These are phyloP conservation scores for Cladochytrium replicatum DNA, from an alignment of 192 early-diverging fungal species.

Conservation along the genomic window DNA sequence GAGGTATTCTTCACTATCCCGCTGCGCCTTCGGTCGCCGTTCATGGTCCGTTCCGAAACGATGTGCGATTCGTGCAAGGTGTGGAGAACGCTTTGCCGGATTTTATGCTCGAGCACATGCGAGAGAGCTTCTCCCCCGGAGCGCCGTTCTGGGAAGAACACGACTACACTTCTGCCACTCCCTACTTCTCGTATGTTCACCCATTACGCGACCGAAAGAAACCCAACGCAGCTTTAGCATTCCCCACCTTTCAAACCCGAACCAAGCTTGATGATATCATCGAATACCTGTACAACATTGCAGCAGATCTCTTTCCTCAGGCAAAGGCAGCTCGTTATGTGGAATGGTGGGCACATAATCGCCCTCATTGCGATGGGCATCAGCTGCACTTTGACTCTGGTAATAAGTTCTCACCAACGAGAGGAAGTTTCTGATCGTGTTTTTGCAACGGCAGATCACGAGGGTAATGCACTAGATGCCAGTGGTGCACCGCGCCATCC, in stretches of 20 bases:
- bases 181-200: conserved; percentile 24
- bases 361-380: conserved; percentile 16
- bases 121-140: neutral
- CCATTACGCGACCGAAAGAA: neutral
- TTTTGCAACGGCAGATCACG: neutral
- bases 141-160: conserved; percentile 19
- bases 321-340: conserved; percentile 5
- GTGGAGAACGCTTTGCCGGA: conserved; percentile 15
- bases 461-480: conserved; percentile 3
- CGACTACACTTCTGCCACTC: conserved; percentile 9
- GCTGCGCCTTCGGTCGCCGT: neutral
- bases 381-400: conserved; percentile 27
- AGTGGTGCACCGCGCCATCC: conserved; percentile 17
- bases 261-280: conserved; percentile 15
- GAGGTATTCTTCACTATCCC: no score
- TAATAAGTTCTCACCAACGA: conserved; percentile 9
- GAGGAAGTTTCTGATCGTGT: neutral
- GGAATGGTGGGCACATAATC: conserved; percentile 24
- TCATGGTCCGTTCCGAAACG: neutral
- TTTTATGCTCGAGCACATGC: conserved; percentile 4
- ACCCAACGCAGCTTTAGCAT: neutral
- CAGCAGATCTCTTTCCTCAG: conserved; percentile 6
- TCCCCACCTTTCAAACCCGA: neutral
- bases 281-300: conserved; percentile 2
- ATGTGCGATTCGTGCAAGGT: conserved; percentile 17